Evolutionary conservation across 2,329 filamentous ascomycete genomes (phyloP), one percentile per base, ranked within the genome.

Genomic region (Fusarium liriodendri): DNA sequence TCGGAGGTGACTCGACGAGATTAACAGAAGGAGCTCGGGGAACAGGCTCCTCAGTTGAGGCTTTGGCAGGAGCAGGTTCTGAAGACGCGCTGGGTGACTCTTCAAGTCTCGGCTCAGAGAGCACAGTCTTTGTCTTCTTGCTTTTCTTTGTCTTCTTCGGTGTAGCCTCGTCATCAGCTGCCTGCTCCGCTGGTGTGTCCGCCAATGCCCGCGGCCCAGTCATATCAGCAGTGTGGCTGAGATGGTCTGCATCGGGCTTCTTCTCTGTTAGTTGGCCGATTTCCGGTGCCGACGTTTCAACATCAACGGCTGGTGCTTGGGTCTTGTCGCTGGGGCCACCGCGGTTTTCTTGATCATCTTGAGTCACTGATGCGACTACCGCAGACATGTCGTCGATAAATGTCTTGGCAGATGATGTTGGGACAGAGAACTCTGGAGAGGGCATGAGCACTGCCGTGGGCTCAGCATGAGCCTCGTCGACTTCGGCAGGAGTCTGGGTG

Each of bases 141-240:
- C 6, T 35, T 22, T 74, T 74, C 52, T 73, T 82, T 76, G 79
- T 81, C 79, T 82, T 84, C 79, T 80, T 83, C 78, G 70, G 67
- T 16, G 70, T 27, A 13, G 63, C 64, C 72, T 73, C 74, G 20
- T 70, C 62, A n/a, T 76, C 73, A n/a, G 72, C 73, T 13, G 65
- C 67, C 62, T 33, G 62, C 52, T 55, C 50, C 10, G 32, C 35
- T 20, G 37, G 35, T 14, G 32, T 18, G 18, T 14, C n/a, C 32
- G 6, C 27, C 25, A 29, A 7, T 18, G 16, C 6, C n/a, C 25
- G 47, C 32, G 32, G n/a, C 29, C 47, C 25, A 50, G 45, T 13
- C n/a, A 47, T 29, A 11, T 62, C 42, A 20, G 33, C 42, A 35
- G 32, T n/a, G 22, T 32, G 35, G 3, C 32, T 13, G 32, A 27